phyloP scores from a whole-genome alignment of 495 filamentous ascomycete genomes.

The Tetracladium marchalianum region DNA sequence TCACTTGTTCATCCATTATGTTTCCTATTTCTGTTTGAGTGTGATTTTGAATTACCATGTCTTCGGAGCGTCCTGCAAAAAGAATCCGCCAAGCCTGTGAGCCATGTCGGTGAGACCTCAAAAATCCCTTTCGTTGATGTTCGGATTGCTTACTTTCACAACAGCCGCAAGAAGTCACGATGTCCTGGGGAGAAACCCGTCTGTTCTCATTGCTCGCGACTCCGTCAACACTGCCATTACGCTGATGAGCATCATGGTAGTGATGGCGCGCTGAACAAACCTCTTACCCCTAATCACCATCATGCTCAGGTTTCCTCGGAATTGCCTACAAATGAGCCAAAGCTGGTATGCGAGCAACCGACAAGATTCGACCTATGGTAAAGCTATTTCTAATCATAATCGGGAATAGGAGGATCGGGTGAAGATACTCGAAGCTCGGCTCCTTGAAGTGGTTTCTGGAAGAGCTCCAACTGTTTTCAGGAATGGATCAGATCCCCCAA shows the following conservation, averaged over 20 bases:
- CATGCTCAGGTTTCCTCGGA: background rate
- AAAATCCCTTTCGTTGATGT: background rate
- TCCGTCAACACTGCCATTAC: conserved; percentile 33
- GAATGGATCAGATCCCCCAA: too few species aligned
- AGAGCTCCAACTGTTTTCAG: too few species aligned
- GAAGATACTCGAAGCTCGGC: conserved; percentile 28
- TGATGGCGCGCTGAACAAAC: conserved; percentile 7
- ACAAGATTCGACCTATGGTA: too few species aligned
- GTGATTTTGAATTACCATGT: background rate
- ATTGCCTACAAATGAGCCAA: background rate
- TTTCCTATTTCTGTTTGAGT: too few species aligned
- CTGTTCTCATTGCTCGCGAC: conserved; percentile 35
- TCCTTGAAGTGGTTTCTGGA: conserved; percentile 23
- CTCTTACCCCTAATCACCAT: background rate
- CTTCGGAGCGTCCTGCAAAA: conserved; percentile 28
- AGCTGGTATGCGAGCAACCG: background rate
- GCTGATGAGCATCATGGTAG: conserved; percentile 28
- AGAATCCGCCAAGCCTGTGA: conserved; percentile 37
- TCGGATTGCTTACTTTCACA: conserved; percentile 6
- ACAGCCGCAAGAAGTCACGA: conserved; percentile 38
- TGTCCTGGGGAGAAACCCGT: conserved; percentile 38
- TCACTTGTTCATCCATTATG: background rate
- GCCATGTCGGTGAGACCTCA: conserved; percentile 31
- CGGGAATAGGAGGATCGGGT: conserved; percentile 32
- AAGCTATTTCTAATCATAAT: background rate